phyloP scores from a whole-genome alignment of 2,329 filamentous ascomycete genomes.

The Myriosclerotinia scirpicola region DNA sequence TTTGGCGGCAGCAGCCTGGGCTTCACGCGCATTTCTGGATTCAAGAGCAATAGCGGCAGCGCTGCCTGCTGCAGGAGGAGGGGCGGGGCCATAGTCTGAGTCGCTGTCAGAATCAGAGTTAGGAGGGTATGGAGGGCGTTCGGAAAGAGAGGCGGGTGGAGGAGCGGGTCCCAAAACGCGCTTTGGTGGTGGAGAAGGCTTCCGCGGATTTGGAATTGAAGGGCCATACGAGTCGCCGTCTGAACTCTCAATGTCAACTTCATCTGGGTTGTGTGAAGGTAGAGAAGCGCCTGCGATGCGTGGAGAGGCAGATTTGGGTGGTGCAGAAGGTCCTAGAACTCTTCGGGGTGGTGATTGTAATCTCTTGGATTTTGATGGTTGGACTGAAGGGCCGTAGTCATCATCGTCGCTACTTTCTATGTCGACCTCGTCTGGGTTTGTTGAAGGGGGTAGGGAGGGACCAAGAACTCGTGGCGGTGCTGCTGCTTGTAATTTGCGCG shows the following conservation, averaged over 20 bases:
- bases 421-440: conserved; percentile 48
- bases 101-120: conserved; percentile 42
- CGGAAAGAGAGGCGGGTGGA: conserved; percentile 46
- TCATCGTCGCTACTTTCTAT: conserved; percentile 47
- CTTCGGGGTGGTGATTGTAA: conserved; percentile 13
- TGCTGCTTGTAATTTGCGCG: conserved; percentile 46
- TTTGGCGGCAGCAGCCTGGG: conserved; percentile 20
- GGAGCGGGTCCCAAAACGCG: conserved; percentile 44
- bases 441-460: conserved; percentile 40
- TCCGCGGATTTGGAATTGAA: background rate
- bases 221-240: conserved; percentile 29
- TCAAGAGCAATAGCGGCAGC: conserved; percentile 25
- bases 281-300: conserved; percentile 33
- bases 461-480: conserved; percentile 33
- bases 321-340: conserved; percentile 33
- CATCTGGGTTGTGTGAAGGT: conserved; percentile 44
- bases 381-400: conserved; percentile 25
- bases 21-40: conserved; percentile 5
- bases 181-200: conserved; percentile 25
- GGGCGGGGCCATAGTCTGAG: conserved; percentile 60
- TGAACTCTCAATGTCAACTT: conserved; percentile 48
- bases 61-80: conserved; percentile 48
- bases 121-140: conserved; percentile 42
- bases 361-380: conserved; percentile 26
- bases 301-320: conserved; percentile 40